Percentiles rank a stretch among this genome's conserved stretches.
Conservation (phyloP, 345 rosid species). For the Linum usitatissimum region DNA sequence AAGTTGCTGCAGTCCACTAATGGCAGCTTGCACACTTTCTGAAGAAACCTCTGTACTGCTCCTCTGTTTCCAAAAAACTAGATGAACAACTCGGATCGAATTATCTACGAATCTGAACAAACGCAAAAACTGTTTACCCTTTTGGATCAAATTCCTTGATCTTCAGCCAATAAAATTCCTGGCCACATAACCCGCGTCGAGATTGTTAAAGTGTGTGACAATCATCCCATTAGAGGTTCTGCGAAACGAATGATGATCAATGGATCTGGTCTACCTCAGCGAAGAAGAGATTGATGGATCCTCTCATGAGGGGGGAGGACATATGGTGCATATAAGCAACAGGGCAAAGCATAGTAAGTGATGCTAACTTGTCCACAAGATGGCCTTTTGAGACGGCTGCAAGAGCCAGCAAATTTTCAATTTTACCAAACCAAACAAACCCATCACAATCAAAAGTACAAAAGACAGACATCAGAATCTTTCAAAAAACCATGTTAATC, state of each 20-base stretch:
- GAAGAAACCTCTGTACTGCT: constrained; percentile 19
- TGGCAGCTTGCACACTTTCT: constrained; percentile 15
- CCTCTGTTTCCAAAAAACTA: constrained; percentile 6
- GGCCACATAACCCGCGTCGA: neutral
- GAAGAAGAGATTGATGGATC: constrained; percentile 22
- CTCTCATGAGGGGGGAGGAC: constrained; percentile 15
- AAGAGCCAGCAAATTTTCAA: constrained; percentile 39
- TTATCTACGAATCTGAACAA: too few species aligned
- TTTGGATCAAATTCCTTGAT: constrained; percentile 26
- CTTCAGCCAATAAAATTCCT: constrained; percentile 35
- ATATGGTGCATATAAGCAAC: constrained; percentile 31
- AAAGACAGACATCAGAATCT: too few species aligned
- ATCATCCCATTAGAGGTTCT: too few species aligned
- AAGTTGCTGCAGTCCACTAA: constrained; percentile 21
- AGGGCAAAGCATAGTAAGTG: constrained; percentile 33
- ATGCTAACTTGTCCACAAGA: constrained; percentile 19
- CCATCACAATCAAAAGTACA: too few species aligned
- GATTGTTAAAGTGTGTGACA: neutral
- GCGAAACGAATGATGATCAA: too few species aligned
- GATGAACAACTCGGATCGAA: too few species aligned
- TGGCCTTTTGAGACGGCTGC: constrained; percentile 31
- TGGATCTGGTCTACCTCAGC: constrained; percentile 18
- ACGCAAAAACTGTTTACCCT: constrained; percentile 18
- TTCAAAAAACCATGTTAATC: neutral
- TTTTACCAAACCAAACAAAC: neutral